Conservation (phyloP, 2,329 filamentous ascomycete genomes). For the Diaporthe capsici region DNA sequence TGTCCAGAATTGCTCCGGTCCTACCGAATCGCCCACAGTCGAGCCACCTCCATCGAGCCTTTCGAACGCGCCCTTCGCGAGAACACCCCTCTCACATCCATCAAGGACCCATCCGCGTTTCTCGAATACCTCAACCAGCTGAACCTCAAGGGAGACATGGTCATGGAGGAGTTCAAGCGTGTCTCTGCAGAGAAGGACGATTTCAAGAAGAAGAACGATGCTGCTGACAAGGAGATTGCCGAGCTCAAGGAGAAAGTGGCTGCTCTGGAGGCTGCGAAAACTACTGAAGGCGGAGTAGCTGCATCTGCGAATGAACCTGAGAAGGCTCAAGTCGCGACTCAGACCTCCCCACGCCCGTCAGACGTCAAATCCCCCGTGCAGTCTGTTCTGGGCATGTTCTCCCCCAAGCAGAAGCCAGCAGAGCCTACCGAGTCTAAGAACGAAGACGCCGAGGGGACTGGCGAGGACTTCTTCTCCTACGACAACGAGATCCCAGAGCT, state of each 20-base stretch:
- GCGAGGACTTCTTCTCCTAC: slow-evolving; percentile 91
- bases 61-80: slow-evolving; percentile 94
- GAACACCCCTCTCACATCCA: slow-evolving; percentile 91
- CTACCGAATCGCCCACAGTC: slow-evolving; percentile 90
- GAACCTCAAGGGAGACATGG: slow-evolving; percentile 89
- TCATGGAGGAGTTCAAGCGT: slow-evolving; percentile 92
- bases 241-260: slow-evolving; percentile 68
- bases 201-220: slow-evolving; percentile 82
- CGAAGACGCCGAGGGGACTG: slow-evolving; percentile 51
- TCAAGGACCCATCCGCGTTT: slow-evolving; percentile 85
- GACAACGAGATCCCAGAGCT: slow-evolving; percentile 88
- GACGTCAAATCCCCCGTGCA: slow-evolving; percentile 62
- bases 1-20: slow-evolving; percentile 84
- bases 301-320: slow-evolving; percentile 51
- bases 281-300: slow-evolving; percentile 41
- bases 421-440: slow-evolving; percentile 48
- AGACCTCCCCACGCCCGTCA: slow-evolving; percentile 46
- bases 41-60: slow-evolving; percentile 88
- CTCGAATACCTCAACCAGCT: slow-evolving; percentile 92
- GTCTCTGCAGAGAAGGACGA: slow-evolving; percentile 86
- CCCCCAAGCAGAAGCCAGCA: slow-evolving; percentile 59
- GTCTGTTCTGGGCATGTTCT: slow-evolving; percentile 65
- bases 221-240: slow-evolving; percentile 56
- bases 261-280: slow-evolving; percentile 55
- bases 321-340: slow-evolving; percentile 46